Evolutionary conservation across 2,329 filamentous ascomycete genomes (phyloP).

Genomic region (Cercospora berteroae): DNA sequence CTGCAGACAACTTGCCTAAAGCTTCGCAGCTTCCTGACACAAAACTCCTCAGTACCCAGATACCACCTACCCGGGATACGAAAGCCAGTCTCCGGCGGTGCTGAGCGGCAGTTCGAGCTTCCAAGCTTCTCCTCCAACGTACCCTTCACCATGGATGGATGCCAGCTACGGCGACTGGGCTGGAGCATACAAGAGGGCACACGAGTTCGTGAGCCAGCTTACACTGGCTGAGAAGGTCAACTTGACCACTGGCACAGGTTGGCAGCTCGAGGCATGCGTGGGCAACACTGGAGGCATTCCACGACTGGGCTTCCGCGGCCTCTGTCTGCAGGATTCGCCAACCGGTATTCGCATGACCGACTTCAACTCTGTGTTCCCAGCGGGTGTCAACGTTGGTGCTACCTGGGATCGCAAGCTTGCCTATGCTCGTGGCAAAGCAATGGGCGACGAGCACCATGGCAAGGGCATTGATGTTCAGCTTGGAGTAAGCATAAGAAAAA

Average conservation of each 20-base stretch:
- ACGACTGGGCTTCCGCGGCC: conserved; percentile 40
- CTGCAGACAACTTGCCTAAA: no score
- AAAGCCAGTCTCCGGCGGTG: conserved; percentile 29
- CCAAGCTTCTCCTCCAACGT: conserved; percentile 31
- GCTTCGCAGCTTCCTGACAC: not conserved
- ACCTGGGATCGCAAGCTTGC: conserved; percentile 45
- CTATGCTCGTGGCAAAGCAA: conserved; percentile 35
- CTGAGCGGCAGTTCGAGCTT: conserved; percentile 27
- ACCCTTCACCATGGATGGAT: conserved; percentile 33
- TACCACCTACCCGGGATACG: conserved; percentile 31
- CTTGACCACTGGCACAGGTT: conserved; percentile 50
- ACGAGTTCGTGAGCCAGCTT: conserved; percentile 35
- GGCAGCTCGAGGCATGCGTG: conserved; percentile 36
- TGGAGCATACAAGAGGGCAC: conserved; percentile 34
- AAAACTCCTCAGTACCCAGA: conserved; percentile 23
- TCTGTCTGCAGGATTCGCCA: conserved; percentile 46
- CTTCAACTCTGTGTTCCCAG: conserved; percentile 44
- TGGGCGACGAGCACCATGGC: conserved; percentile 35
- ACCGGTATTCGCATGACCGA: conserved; percentile 44
- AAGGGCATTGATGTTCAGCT: conserved; percentile 63
- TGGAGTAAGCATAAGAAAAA: conserved; percentile 40
- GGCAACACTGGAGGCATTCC: conserved; percentile 40
- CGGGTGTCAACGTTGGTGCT: conserved; percentile 44
- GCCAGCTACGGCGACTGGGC: conserved; percentile 48
- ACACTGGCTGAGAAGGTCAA: conserved; percentile 39